Evolutionary conservation across 2,329 filamentous ascomycete species (phyloP), one percentile per base, ranked within the genome.

Genomic region (Nectriaceae sp.): DNA sequence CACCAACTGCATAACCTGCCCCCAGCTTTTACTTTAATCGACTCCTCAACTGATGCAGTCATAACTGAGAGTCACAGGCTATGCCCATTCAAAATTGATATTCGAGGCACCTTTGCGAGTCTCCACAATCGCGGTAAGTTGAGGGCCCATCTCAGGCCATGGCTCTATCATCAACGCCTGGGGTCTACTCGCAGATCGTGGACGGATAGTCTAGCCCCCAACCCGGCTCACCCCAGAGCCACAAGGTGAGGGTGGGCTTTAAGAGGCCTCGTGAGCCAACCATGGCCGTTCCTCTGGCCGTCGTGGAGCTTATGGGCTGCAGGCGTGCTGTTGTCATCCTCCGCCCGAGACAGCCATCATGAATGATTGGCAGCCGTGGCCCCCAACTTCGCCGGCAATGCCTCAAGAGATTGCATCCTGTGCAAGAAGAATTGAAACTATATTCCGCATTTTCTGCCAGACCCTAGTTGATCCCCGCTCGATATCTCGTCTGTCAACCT

Each of bases 1-100:
- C 47, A 58, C 59, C 60, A 62, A 62, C 60, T 49, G 60, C 60
- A 62, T 62, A 59, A 35, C 41, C 21, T 29, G 29, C 42, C 11
- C 22, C 51, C 43, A 37, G 22, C 37, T 21, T 42, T 38, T 31
- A 31, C 20, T 45, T 44, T 20, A 33, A 48, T 6, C 33, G 16
- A 10, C 33, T 36, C 16, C 16, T 5, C 33, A 36, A 6, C 33
- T 31, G 8, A 31, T 8, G 26, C 26, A 15, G 26, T 31, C 8
- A 18, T 6, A 36, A 15, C 16, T 18, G 33, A 31, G 33, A 11
- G 8, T 36, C 33, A 36, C 33, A 36, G 8, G 8, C 33, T 29
- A 29, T 29, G 24, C 6, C 24, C 13, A 29, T 29, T 29, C 6
- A n/a, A 13, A 6, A 29, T 29, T 29, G 24, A 29, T 29, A 13